Conservation (phyloP, 1,139 yeast species). For the Oligophagozyma castellii region DNA sequence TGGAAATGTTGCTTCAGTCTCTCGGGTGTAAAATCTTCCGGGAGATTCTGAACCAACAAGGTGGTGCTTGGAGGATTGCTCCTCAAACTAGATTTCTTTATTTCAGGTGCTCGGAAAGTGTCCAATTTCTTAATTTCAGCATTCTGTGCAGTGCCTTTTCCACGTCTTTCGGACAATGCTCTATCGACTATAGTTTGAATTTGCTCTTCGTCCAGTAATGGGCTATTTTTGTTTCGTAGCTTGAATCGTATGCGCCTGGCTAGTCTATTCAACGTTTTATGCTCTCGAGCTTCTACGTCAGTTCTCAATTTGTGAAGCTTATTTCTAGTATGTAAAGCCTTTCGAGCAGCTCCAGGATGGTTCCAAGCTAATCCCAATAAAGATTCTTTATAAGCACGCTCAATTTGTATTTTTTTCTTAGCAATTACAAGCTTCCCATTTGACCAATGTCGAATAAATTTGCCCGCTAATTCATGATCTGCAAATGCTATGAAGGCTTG, state of each 20-base stretch:
- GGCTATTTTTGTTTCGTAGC: conserved; percentile 13
- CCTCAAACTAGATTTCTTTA: conserved; percentile 20
- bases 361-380: conserved; percentile 11
- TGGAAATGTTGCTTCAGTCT: conserved; percentile 28
- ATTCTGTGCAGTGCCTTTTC: not conserved
- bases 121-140: conserved; percentile 10
- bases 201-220: conserved; percentile 7
- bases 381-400: conserved; percentile 29
- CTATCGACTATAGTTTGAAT: conserved; percentile 6
- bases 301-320: conserved; percentile 7
- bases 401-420: conserved; percentile 39
- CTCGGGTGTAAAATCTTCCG: conserved; percentile 32
- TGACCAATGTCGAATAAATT: conserved; percentile 33
- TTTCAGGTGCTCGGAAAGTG: conserved; percentile 18
- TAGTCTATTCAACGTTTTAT: conserved; percentile 14
- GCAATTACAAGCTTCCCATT: conserved; percentile 32
- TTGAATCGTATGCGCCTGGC: conserved; percentile 14
- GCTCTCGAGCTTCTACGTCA: conserved; percentile 8
- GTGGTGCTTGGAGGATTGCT: conserved; percentile 52
- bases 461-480: conserved; percentile 30
- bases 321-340: conserved; percentile 8
- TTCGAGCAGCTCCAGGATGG: conserved; percentile 11
- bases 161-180: conserved; percentile 3
- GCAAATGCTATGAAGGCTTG: conserved; percentile 75
- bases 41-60: conserved; percentile 54